phyloP scores from a whole-genome alignment of 1,284 basidiomycete genomes.

The Irpex lacteus region DNA sequence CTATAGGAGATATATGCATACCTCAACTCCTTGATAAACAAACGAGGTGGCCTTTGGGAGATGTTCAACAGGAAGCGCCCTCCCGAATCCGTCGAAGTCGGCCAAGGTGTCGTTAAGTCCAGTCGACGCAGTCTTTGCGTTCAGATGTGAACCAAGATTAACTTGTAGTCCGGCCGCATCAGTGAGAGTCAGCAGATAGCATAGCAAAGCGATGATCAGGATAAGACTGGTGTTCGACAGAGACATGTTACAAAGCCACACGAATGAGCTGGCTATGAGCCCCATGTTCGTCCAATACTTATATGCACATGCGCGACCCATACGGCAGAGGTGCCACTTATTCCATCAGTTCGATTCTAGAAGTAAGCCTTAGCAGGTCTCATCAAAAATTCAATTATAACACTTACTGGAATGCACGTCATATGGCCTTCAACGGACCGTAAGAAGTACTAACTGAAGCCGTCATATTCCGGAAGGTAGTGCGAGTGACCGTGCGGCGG shows the following conservation, averaged over 20 bases:
- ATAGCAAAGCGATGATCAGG: background rate
- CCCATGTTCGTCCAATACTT: background rate
- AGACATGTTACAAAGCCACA: background rate
- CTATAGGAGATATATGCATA: conserved; percentile 2
- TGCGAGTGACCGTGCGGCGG: too few relatives aligned
- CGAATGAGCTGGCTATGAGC: background rate
- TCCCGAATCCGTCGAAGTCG: conserved; percentile 17
- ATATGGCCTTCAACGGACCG: background rate
- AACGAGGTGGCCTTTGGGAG: conserved; percentile 13
- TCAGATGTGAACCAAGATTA: conserved; percentile 14
- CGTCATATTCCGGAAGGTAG: background rate
- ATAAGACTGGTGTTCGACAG: background rate
- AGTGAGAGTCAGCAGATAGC: background rate
- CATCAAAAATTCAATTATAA: background rate
- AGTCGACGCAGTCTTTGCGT: conserved; percentile 18
- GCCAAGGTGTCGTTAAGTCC: conserved; percentile 16
- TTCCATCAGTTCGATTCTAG: background rate
- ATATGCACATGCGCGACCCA: background rate
- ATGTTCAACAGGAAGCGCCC: conserved; percentile 17
- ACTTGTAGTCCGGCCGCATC: conserved; percentile 2
- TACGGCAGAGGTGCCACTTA: background rate
- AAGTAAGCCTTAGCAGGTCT: background rate
- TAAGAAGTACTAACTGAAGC: background rate
- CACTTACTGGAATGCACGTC: background rate
- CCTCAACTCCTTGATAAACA: conserved; percentile 16